phyloP scores from a whole-genome alignment of 2,329 filamentous ascomycete species.

The Neopestalotiopsis rosae region DNA sequence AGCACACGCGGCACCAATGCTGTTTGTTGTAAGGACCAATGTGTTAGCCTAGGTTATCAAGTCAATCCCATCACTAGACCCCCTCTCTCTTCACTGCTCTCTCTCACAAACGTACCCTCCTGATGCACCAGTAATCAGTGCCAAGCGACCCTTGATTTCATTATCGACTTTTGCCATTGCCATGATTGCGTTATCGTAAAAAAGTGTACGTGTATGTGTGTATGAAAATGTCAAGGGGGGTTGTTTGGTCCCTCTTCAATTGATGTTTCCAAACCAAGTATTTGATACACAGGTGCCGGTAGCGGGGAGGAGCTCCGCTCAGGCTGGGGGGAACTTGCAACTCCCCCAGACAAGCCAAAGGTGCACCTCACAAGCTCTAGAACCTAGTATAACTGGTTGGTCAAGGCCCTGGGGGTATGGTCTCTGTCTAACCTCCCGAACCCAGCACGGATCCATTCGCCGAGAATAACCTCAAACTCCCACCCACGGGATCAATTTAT shows the following conservation, averaged over 20 bases:
- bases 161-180: constrained; percentile 38
- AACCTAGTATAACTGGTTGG: too few species aligned
- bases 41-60: neutral
- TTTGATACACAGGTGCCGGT: constrained; percentile 17
- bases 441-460: neutral
- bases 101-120: constrained; percentile 33
- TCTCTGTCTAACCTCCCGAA: too few species aligned
- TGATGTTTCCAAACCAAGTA: neutral
- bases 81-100: constrained; percentile 5
- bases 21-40: constrained; percentile 21
- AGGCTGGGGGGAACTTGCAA: neutral
- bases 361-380: too few species aligned
- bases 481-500: neutral
- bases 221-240: neutral
- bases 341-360: too few species aligned
- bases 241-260: neutral
- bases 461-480: constrained; percentile 10
- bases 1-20: constrained; percentile 40
- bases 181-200: neutral
- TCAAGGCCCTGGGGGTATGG: too few species aligned
- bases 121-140: constrained; percentile 41
- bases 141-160: constrained; percentile 38
- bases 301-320: constrained; percentile 11
- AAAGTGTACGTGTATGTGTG: neutral
- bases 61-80: neutral